Evolutionary conservation across 768 basidiomycete species (phyloP).

Genomic region (Leccinum uliginosum): DNA sequence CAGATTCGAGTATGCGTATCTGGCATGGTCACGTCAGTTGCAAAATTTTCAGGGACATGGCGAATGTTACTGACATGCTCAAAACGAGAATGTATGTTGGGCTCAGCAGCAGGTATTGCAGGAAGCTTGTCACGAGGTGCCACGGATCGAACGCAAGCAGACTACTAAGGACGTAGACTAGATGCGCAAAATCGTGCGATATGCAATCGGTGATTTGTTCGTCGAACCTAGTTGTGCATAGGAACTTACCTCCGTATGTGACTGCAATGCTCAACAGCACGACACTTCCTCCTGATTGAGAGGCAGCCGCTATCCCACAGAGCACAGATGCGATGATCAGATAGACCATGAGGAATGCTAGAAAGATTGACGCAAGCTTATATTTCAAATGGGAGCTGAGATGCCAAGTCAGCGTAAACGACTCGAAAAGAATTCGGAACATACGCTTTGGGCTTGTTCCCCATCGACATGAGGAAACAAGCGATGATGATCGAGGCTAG

Average conservation of each 20-base stretch:
- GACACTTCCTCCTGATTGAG: constrained; percentile 57
- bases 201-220: not conserved
- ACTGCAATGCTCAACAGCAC: constrained; percentile 86
- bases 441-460: constrained; percentile 86
- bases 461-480: constrained; percentile 93
- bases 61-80: constrained; percentile 54
- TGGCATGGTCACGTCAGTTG: constrained; percentile 33
- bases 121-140: constrained; percentile 91
- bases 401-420: constrained; percentile 3
- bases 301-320: constrained; percentile 70
- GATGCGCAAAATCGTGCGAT: not conserved
- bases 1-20: constrained; percentile 82
- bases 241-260: constrained; percentile 68
- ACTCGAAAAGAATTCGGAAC: not conserved
- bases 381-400: constrained; percentile 55
- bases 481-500: constrained; percentile 85
- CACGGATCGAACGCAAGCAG: constrained; percentile 90
- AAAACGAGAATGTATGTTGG: constrained; percentile 77
- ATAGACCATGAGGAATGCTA: constrained; percentile 79
- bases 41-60: not conserved
- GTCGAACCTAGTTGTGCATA: not conserved
- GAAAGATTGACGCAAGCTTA: constrained; percentile 65
- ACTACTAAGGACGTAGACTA: constrained; percentile 73
- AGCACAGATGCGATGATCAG: constrained; percentile 78
- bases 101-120: constrained; percentile 83